Conservation (phyloP, 2,329 filamentous ascomycete genomes). For the Colletotrichum simmondsii region DNA sequence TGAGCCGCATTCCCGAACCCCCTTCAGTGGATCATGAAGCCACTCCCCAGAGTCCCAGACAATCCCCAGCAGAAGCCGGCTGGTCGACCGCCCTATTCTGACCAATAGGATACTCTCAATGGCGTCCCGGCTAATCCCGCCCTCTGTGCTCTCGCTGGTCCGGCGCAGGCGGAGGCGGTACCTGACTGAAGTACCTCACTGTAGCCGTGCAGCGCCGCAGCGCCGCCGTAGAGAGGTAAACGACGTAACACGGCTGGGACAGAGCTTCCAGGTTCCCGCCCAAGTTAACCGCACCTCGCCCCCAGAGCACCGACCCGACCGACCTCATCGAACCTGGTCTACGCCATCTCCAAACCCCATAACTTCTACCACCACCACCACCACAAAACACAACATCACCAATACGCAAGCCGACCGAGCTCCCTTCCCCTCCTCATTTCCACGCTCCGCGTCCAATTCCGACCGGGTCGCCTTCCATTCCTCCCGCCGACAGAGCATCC, state of each 20-base stretch:
- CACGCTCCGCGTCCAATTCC: background rate
- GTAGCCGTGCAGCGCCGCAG: background rate
- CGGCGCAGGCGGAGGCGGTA: conserved; percentile 29
- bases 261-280: conserved; percentile 9
- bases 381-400: conserved; percentile 7
- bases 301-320: conserved; percentile 7
- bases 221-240: conserved; percentile 2
- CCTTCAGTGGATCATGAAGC: conserved; percentile 24
- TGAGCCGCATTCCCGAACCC: conserved; percentile 9
- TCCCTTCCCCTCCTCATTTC: background rate
- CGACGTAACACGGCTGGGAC: conserved; percentile 2
- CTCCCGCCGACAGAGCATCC: background rate
- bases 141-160: background rate
- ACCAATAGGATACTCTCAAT: conserved; percentile 22
- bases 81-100: background rate
- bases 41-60: conserved; percentile 27
- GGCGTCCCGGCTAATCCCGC: conserved; percentile 33
- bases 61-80: background rate
- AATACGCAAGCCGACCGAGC: background rate
- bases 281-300: background rate
- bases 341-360: background rate
- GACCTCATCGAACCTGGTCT: conserved; percentile 14
- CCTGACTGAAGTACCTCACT: conserved; percentile 24
- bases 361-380: conserved; percentile 7
- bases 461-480: background rate